A percentile compares a stretch with the other conserved stretches of the same genome.
Conservation (phyloP, 371 early-diverging fungal species). For the Rhizopus delemar region DNA sequence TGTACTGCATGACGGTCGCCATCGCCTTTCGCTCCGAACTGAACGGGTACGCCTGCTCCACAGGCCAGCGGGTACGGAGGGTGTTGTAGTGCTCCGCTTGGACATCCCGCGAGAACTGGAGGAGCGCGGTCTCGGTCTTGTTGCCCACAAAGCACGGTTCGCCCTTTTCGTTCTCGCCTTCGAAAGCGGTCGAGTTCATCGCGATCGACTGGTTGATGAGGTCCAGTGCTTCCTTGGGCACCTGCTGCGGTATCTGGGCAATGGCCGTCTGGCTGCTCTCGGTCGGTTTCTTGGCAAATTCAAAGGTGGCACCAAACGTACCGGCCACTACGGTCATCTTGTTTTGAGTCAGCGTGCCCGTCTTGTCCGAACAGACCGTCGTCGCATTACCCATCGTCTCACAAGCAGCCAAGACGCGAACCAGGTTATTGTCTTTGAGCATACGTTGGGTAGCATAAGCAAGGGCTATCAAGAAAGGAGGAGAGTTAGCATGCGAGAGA, state of each 20-base stretch:
- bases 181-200: conserved; percentile 80
- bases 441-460: conserved; percentile 72
- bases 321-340: conserved; percentile 81
- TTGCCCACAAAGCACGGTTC: conserved; percentile 59
- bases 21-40: conserved; percentile 85
- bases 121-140: conserved; percentile 84
- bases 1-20: conserved; percentile 70
- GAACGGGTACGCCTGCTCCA: conserved; percentile 76
- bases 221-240: conserved; percentile 38
- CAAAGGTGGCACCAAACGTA: conserved; percentile 41
- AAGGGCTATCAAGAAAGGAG: conserved; percentile 51
- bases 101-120: conserved; percentile 60
- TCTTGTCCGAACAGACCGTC: conserved; percentile 87
- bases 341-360: conserved; percentile 85
- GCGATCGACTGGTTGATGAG: conserved; percentile 63
- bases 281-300: conserved; percentile 39
- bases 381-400: conserved; percentile 93
- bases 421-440: conserved; percentile 86
- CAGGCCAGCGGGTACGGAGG: conserved; percentile 48
- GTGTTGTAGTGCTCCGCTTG: conserved; percentile 50
- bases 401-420: conserved; percentile 80
- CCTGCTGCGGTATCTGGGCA: conserved; percentile 12
- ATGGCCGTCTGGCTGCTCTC: conserved; percentile 30
- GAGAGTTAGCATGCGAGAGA: no score
- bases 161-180: conserved; percentile 63